A percentile compares a stretch with the other conserved stretches of the same genome.
These are phyloP conservation scores for Bertia moriformis DNA, from an alignment of 2,329 filamentous ascomycete genomes.

Conservation along the genomic window DNA sequence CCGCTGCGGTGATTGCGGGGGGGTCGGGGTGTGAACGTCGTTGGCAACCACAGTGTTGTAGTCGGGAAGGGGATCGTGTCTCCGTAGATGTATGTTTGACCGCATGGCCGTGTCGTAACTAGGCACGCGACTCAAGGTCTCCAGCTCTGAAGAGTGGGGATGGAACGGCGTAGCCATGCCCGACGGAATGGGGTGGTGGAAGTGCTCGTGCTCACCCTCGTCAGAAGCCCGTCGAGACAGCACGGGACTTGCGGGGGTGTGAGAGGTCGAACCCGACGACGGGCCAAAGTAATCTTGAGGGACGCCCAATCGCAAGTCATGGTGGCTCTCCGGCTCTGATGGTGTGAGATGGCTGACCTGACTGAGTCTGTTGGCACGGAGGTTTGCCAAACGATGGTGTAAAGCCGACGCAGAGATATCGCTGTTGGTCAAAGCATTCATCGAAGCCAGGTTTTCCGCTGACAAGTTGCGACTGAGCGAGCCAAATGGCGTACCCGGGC, in stretches of 20 bases:
- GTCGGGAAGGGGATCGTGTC: no score
- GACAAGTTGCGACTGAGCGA: constrained; percentile 40
- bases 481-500: constrained; percentile 44
- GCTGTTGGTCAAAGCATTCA: constrained; percentile 23
- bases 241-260: constrained; percentile 4
- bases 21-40: neutral
- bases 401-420: constrained; percentile 6
- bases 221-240: constrained; percentile 6
- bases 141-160: constrained; percentile 24
- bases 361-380: neutral
- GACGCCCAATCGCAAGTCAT: constrained; percentile 25
- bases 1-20: neutral
- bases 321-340: neutral
- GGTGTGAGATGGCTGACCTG: neutral
- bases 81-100: no score
- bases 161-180: constrained; percentile 16
- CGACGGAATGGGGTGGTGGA: constrained; percentile 8
- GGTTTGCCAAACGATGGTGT: constrained; percentile 25
- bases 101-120: constrained; percentile 22
- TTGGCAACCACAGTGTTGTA: neutral
- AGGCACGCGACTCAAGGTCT: constrained; percentile 33
- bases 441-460: constrained; percentile 43
- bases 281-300: neutral
- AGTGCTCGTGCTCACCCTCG: constrained; percentile 5
- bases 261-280: neutral